Conservation (phyloP, 495 filamentous ascomycete genomes). For the Ascobolus immersus region DNA sequence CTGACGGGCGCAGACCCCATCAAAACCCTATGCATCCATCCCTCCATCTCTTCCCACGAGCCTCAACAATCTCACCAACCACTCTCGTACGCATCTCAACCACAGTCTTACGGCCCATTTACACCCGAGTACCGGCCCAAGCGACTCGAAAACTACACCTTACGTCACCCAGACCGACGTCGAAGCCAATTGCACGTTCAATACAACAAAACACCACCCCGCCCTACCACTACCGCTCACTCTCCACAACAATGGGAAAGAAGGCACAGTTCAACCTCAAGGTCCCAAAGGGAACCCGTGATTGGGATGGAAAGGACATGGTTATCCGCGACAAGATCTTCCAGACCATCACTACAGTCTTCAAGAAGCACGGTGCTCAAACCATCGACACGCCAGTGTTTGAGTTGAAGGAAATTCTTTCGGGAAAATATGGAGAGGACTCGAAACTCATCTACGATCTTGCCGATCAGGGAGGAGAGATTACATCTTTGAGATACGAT, state of each 20-base stretch:
- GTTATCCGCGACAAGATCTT: slow-evolving; percentile 66
- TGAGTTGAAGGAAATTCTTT: slow-evolving; percentile 35
- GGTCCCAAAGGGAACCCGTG: slow-evolving; percentile 16
- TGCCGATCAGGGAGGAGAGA: slow-evolving; percentile 61
- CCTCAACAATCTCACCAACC: too few relatives aligned
- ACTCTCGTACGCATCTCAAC: too few relatives aligned
- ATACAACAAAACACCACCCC: too few relatives aligned
- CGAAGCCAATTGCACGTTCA: too few relatives aligned
- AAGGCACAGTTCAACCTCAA: slow-evolving; percentile 13
- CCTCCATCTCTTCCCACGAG: too few relatives aligned
- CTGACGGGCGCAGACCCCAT: too few relatives aligned
- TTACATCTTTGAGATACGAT: slow-evolving; percentile 70
- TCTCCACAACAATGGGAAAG: slow-evolving; percentile 9
- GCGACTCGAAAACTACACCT: too few relatives aligned
- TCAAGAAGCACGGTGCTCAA: slow-evolving; percentile 69
- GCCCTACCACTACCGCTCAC: too few relatives aligned
- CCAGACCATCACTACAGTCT: slow-evolving; percentile 53
- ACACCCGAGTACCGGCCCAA: too few relatives aligned
- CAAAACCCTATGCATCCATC: too few relatives aligned
- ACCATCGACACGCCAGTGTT: slow-evolving; percentile 58
- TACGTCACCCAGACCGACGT: too few relatives aligned
- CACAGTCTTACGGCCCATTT: too few relatives aligned
- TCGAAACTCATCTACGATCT: slow-evolving; percentile 77
- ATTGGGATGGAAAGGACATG: slow-evolving; percentile 42
- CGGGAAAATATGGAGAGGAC: slow-evolving; percentile 83